Conservation (phyloP, 148 eudicot species). For the Pharnaceum exiguum region DNA sequence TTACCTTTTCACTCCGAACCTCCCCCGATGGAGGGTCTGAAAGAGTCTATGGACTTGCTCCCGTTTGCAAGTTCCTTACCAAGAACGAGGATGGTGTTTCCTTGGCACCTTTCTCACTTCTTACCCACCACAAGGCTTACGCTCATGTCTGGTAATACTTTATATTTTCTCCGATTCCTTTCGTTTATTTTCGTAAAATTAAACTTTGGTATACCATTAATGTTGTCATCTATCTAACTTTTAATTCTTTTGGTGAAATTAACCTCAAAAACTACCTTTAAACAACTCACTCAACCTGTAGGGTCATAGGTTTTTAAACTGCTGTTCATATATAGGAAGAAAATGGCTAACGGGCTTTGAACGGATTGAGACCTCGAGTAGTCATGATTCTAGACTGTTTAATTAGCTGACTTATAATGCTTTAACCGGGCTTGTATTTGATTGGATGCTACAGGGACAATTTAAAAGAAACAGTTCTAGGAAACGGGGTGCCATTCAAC, state of each 20-base stretch:
- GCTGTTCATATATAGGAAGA: too few species aligned
- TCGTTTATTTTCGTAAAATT: not conserved
- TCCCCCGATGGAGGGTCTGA: slow-evolving; percentile 34
- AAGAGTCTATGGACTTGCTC: slow-evolving; percentile 55
- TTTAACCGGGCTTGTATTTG: too few species aligned
- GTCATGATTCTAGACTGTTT: too few species aligned
- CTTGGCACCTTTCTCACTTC: slow-evolving; percentile 16
- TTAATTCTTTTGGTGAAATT: too few species aligned
- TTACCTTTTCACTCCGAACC: slow-evolving; percentile 27
- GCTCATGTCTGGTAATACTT: slow-evolving; percentile 7
- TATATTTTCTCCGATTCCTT: not conserved
- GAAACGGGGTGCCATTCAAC: slow-evolving; percentile 10
- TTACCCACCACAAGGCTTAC: slow-evolving; percentile 3
- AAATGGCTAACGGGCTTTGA: too few species aligned
- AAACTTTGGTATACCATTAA: too few species aligned
- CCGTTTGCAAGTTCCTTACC: slow-evolving; percentile 53
- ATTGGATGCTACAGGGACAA: slow-evolving; percentile 17
- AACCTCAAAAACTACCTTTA: too few species aligned
- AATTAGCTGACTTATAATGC: too few species aligned
- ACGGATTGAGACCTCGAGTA: too few species aligned
- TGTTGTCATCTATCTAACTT: too few species aligned
- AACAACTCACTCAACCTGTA: too few species aligned
- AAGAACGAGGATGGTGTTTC: slow-evolving; percentile 50
- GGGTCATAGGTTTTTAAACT: too few species aligned
- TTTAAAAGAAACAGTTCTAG: slow-evolving; percentile 13